Percentiles rank a stretch among this genome's conserved stretches.
Conservation (phyloP, 305 asterid genomes). For the Fraxinus velutina region DNA sequence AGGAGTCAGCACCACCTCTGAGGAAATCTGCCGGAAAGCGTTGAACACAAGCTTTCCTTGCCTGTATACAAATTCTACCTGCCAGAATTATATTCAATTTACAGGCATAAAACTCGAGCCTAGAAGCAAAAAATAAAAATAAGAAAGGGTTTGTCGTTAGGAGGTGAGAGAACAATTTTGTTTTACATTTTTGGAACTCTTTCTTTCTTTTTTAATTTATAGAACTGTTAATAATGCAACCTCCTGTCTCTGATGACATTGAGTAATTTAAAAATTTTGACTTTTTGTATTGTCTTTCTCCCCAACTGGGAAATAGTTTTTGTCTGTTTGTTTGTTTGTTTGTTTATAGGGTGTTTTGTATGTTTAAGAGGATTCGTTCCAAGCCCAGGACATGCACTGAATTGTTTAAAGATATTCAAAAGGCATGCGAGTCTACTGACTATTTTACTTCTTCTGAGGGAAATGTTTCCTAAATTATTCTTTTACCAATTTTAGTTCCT, state of each 20-base stretch:
- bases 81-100: conserved; percentile 8
- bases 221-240: conserved; percentile 46
- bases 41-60: conserved; percentile 36
- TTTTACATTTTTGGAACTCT: conserved; percentile 2
- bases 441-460: neutral
- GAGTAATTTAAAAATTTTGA: neutral
- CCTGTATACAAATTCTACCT: conserved; percentile 25
- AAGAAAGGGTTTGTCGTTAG: conserved; percentile 3
- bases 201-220: conserved; percentile 20
- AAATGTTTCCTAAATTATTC: neutral
- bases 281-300: neutral
- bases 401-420: neutral
- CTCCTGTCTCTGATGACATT: conserved; percentile 11
- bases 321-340: neutral
- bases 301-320: neutral
- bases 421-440: neutral
- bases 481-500: neutral
- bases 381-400: neutral
- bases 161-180: conserved; percentile 46
- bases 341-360: neutral
- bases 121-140: neutral
- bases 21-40: conserved; percentile 81
- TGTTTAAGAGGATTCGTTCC: neutral
- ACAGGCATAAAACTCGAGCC: conserved; percentile 33
- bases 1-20: conserved; percentile 60